Evolutionary conservation across 164 flowering plant species (phyloP), one percentile per base, ranked within the genome.

Genomic region (Annona cherimola): DNA sequence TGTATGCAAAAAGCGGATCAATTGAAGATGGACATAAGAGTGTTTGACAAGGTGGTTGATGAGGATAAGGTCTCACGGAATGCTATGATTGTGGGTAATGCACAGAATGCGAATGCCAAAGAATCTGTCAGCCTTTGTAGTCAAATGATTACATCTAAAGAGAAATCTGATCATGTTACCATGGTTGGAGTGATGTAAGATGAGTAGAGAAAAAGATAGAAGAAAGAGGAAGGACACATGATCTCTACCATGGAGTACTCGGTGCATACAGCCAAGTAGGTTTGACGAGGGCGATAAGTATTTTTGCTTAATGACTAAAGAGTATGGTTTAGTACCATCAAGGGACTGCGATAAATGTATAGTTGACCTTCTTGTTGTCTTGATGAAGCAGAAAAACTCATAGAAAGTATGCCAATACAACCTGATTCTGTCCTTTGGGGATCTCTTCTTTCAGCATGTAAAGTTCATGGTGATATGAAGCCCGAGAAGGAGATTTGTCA

Each of bases 1-100:
- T 78, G 81, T 78, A 75, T 57, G 71, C 75, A 3, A 78, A 78
- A 61, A 75, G 78, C 66, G 81, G 78, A 65, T 71, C 73, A 3
- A 66, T 72, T 45, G 68, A 64, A 60, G 75, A 78, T 75, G 81
- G 75, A 8, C 45, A 14, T 42, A 55, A 55, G 45, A 42, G 77
- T 75, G 45, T 75, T 78, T 69, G 70, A 71, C 14, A 71, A 45
- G 41, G 75, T 78, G 81, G 64, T 43, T 12, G 72, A 72, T 35
- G 68, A 75, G 61, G 81, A 75, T 72, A 65, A 66, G 9, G 78
- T 78, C 40, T 78, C 81, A 44, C 74, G 81, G 81, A 78, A 78
- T 72, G 78, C 75, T 45, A 78, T 78, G 78, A 75, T 78, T 20
- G 68, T 75, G 62, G 81, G 81, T 1, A 69, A 71, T 69, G 81